Conservation (phyloP, 495 filamentous ascomycete species). For the Aspergillus indologenus region DNA sequence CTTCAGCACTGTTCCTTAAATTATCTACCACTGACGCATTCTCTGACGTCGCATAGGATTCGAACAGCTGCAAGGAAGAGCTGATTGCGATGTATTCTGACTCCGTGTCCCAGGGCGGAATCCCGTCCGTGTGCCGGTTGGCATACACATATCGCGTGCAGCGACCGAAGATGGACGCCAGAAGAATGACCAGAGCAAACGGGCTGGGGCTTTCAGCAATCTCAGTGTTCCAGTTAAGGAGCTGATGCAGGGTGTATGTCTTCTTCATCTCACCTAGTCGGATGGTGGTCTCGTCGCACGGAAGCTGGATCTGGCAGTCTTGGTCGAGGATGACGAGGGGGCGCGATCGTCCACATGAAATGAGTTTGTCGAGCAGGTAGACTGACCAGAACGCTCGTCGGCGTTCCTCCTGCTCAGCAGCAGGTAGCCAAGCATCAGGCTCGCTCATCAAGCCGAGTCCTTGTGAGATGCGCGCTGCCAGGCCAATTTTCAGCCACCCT, state of each 20-base stretch:
- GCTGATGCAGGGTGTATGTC: constrained; percentile 24
- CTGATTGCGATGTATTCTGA: constrained; percentile 28
- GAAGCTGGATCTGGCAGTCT: constrained; percentile 30
- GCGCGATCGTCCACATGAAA: constrained; percentile 27
- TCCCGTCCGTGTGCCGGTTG: constrained; percentile 13
- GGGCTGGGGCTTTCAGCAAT: constrained; percentile 20
- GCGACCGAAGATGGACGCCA: constrained; percentile 28
- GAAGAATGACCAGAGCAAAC: constrained; percentile 26
- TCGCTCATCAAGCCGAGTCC: constrained; percentile 31
- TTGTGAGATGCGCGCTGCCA: constrained; percentile 31
- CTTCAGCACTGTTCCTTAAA: constrained; percentile 2
- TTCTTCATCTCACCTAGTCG: constrained; percentile 18
- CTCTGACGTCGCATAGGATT: constrained; percentile 25
- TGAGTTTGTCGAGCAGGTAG: constrained; percentile 31
- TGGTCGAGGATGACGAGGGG: constrained; percentile 28
- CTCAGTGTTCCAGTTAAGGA: constrained; percentile 21
- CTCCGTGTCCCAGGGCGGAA: constrained; percentile 33
- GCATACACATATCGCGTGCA: constrained; percentile 29
- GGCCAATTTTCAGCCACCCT: constrained; percentile 32
- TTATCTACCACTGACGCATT: constrained; percentile 10
- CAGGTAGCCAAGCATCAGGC: constrained; percentile 17
- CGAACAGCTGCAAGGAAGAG: constrained; percentile 26
- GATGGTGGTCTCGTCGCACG: constrained; percentile 28
- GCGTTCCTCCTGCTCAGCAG: constrained; percentile 30
- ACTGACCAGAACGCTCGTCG: constrained; percentile 28